These are phyloP conservation scores for Dendrobium catenatum DNA, from an alignment of 106 monocot genomes.

Conservation along the genomic window DNA sequence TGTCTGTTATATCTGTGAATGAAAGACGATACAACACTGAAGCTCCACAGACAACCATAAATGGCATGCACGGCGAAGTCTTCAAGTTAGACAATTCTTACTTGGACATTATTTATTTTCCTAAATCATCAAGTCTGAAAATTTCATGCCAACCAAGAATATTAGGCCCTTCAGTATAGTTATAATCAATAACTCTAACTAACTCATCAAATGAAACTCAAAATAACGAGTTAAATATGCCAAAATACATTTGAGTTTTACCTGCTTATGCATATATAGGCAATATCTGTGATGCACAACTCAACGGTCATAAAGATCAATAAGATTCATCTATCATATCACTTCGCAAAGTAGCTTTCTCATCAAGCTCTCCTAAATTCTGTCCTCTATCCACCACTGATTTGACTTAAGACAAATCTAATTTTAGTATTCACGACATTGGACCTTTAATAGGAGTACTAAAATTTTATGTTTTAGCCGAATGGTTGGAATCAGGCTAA, in stretches of 20 bases:
- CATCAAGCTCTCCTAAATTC: too few relatives aligned
- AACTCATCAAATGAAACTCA: neutral
- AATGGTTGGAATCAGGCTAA: too few relatives aligned
- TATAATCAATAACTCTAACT: neutral
- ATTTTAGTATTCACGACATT: too few relatives aligned
- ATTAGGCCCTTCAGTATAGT: neutral
- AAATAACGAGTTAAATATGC: neutral
- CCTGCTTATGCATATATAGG: neutral
- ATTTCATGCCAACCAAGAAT: neutral
- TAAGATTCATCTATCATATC: neutral
- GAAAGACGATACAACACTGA: neutral
- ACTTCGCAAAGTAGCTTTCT: neutral
- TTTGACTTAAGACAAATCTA: too few relatives aligned
- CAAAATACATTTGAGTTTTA: neutral
- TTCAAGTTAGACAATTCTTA: neutral
- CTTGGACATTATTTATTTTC: neutral
- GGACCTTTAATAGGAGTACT: too few relatives aligned
- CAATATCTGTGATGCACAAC: neutral
- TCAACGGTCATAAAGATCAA: neutral
- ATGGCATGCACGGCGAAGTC: neutral
- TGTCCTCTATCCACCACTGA: too few relatives aligned
- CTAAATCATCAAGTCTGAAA: neutral
- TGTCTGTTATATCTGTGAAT: neutral
- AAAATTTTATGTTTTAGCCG: too few relatives aligned
- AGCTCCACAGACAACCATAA: neutral